Evolutionary conservation across 805 yeast genomes (phyloP).

Genomic region (Maudiozyma turicensis): DNA sequence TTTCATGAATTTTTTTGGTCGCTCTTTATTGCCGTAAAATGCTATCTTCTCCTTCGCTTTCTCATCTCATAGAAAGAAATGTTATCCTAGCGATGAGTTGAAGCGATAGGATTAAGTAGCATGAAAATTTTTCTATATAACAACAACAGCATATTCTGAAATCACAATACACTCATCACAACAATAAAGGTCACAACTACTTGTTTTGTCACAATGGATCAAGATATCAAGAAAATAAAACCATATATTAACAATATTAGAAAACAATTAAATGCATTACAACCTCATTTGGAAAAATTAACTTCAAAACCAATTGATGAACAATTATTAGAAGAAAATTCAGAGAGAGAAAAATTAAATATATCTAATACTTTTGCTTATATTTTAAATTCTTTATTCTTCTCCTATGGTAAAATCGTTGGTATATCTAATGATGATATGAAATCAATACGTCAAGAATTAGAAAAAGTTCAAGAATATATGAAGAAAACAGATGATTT

Average conservation of each 20-base stretch:
- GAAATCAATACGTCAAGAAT: conserved; percentile 51
- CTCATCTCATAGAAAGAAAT: too few relatives aligned
- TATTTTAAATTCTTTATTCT: conserved; percentile 23
- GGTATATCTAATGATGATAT: conserved; percentile 14
- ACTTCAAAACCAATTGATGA: conserved; percentile 23
- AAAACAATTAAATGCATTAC: conserved; percentile 14
- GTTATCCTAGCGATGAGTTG: too few relatives aligned
- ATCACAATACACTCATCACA: neutral
- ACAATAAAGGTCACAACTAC: neutral
- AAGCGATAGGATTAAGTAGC: neutral
- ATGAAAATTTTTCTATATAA: neutral
- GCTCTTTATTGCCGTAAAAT: too few relatives aligned
- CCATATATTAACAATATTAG: conserved; percentile 21
- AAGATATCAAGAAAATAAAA: conserved; percentile 22
- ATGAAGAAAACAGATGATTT: conserved; percentile 42
- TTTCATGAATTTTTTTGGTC: too few relatives aligned
- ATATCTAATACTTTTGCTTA: conserved; percentile 22
- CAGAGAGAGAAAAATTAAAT: conserved; percentile 18
- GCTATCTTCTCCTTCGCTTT: too few relatives aligned
- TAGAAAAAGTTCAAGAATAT: conserved; percentile 56
- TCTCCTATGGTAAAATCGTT: conserved; percentile 22
- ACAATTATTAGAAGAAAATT: conserved; percentile 14
- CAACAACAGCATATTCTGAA: neutral
- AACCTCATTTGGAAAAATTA: conserved; percentile 13
- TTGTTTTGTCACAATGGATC: conserved; percentile 4